phyloP scores from a whole-genome alignment of 495 filamentous ascomycete genomes.

The Astrocystis sublimbata region DNA sequence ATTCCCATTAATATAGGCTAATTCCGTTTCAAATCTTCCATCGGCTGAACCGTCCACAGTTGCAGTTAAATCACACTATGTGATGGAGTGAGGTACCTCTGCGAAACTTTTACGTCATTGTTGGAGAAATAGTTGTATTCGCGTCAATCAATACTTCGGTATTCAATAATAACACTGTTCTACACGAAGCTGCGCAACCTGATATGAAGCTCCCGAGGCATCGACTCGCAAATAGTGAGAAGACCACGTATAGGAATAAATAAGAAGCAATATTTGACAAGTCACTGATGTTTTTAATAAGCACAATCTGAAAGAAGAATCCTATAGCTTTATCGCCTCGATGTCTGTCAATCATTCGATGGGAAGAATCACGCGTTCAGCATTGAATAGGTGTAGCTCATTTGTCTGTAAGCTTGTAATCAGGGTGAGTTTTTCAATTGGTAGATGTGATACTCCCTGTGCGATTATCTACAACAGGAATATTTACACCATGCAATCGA shows the following conservation, averaged over 20 bases:
- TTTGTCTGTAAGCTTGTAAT: no score
- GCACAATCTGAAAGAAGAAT: no score
- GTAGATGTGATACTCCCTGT: no score
- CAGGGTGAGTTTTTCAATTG: no score
- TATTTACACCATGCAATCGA: no score
- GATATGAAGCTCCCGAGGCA: background rate
- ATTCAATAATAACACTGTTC: background rate
- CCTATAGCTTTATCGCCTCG: no score
- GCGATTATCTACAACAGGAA: no score
- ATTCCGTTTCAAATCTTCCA: background rate
- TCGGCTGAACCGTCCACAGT: slow-evolving; percentile 6
- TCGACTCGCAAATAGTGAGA: background rate
- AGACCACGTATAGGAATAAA: background rate
- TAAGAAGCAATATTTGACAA: background rate
- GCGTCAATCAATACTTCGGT: background rate
- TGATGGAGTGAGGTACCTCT: background rate
- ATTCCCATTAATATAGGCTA: slow-evolving; percentile 14
- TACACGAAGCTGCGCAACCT: background rate
- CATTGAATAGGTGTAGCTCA: no score
- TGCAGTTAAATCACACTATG: background rate
- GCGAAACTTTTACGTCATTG: slow-evolving; percentile 2
- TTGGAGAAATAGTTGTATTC: slow-evolving; percentile 7
- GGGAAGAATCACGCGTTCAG: no score
- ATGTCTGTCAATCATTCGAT: no score
- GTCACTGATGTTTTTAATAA: no score